Base-by-base conservation (phyloP, 2,329 filamentous ascomycete genomes). In the Fusarium sp. region DNA sequence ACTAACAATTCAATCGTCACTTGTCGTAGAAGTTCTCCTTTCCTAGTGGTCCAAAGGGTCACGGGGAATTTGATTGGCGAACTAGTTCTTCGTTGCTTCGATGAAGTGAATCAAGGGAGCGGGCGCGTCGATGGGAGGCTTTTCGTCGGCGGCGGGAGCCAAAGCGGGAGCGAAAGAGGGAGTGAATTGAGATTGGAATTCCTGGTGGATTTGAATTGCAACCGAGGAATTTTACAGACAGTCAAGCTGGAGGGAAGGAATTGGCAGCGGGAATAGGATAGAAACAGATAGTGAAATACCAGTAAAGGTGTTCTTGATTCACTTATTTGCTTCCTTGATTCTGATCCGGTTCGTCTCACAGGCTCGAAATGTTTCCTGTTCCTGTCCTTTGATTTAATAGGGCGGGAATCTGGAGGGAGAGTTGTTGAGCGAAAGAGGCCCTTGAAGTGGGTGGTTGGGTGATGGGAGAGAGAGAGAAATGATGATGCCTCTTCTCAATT, bases 201-300 rank as follows among this genome's bases (percentile, higher is more conserved):
- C 81, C 79, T 81, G 76, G 77, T 78, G 77, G 77, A 77, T 29
- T 42, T 53, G 49, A 53, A 40, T 20, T 41, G 34, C 24, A 77
- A 76, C 77, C 78, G 78, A 82, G 82, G 82, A 83, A 84, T 83
- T 81, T 64, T 49, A 56, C 70, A 71, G 61, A 70, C 64, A 60
- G 58, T 30, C 29, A 58, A 69, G 70, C 53, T 65, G 57, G 66
- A 71, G 69, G 56, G 65, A 62, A 57, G 64, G 67, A 44, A 48
- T 67, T 59, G 49, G 65, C 57, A 62, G 60, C 69, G 61, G 67
- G 60, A 61, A 63, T 72, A 69, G 57, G 42, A 41, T 56, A 64
- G 68, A 73, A 65, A 53, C 51, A 65, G 70, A 68, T 75, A 75
- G 75, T 64, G 77, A 79, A 81, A 81, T 80, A 82, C 80, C 80